phyloP scores from a whole-genome alignment of 2,329 filamentous ascomycete genomes.

The Xylaria sp. region DNA sequence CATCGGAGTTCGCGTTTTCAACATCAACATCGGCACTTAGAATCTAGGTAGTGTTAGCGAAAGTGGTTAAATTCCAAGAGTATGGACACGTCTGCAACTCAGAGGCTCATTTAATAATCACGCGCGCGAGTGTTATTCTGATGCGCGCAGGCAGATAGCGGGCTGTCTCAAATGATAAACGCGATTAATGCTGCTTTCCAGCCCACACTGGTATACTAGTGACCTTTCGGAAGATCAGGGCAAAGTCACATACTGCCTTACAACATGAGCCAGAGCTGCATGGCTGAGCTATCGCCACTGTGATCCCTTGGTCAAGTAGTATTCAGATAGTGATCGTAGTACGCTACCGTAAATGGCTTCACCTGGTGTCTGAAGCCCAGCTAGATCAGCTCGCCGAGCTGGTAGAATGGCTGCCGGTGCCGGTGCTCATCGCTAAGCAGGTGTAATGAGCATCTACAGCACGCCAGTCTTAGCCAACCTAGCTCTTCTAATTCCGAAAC shows the following conservation, averaged over 20 bases:
- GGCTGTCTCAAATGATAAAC: background rate
- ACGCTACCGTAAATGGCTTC: no score
- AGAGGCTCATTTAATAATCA: background rate
- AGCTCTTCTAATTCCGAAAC: background rate
- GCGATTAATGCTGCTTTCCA: background rate
- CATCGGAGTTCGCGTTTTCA: background rate
- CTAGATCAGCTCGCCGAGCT: background rate
- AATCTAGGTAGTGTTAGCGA: background rate
- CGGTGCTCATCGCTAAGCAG: background rate
- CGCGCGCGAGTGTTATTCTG: background rate
- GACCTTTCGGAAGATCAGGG: no score
- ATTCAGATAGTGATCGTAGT: no score
- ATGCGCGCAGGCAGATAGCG: background rate
- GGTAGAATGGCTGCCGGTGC: background rate
- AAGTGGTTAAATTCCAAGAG: background rate
- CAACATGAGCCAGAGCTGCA: background rate
- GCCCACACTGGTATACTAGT: background rate
- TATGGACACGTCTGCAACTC: background rate
- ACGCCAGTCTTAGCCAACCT: background rate
- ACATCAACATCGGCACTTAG: background rate
- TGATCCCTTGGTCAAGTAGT: no score
- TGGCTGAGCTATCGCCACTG: no score
- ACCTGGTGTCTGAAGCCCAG: background rate
- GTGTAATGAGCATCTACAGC: background rate
- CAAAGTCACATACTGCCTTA: no score